Percentiles rank a stretch among this genome's conserved stretches.
Conservation (phyloP, 495 filamentous ascomycete species). For the Neurospora tetraspora region DNA sequence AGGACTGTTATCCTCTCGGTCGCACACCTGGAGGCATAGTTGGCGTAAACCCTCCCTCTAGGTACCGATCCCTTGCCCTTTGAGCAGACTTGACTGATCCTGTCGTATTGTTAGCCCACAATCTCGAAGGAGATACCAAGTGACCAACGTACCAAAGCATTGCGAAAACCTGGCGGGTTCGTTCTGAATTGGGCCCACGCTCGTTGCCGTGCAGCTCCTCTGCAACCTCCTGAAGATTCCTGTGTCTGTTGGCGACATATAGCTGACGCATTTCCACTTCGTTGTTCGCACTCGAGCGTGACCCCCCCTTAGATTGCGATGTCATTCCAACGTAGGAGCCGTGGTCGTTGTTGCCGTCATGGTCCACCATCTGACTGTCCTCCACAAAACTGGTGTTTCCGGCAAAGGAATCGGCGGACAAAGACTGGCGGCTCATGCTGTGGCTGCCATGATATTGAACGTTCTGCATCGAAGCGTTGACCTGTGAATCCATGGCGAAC, state of each 20-base stretch:
- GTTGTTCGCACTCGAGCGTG: constrained; percentile 66
- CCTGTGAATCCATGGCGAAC: constrained; percentile 38
- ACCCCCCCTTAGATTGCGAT: constrained; percentile 45
- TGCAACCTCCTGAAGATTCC: constrained; percentile 72
- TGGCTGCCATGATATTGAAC: constrained; percentile 38
- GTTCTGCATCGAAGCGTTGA: constrained; percentile 41
- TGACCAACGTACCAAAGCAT: constrained; percentile 74
- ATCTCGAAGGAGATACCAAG: neutral
- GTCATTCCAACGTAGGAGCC: constrained; percentile 49
- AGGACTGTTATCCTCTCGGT: constrained; percentile 85
- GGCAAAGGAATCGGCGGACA: constrained; percentile 42
- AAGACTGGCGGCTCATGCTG: constrained; percentile 41
- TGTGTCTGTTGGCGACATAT: constrained; percentile 63
- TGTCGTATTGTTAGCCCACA: constrained; percentile 24
- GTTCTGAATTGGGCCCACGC: constrained; percentile 69
- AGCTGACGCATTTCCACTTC: constrained; percentile 86
- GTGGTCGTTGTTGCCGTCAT: constrained; percentile 55
- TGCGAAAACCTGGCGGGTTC: constrained; percentile 92
- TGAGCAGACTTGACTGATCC: constrained; percentile 75
- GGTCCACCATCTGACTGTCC: constrained; percentile 56
- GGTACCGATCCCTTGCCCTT: constrained; percentile 78
- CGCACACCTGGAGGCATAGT: constrained; percentile 82
- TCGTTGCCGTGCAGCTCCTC: constrained; percentile 56
- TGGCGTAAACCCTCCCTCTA: constrained; percentile 83
- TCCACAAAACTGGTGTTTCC: constrained; percentile 53